A percentile compares a stretch with the other conserved stretches of the same genome.
Evolutionary conservation across 129 eudicot genomes (phyloP).

Genomic region (Chrysanthemum makinoi): DNA sequence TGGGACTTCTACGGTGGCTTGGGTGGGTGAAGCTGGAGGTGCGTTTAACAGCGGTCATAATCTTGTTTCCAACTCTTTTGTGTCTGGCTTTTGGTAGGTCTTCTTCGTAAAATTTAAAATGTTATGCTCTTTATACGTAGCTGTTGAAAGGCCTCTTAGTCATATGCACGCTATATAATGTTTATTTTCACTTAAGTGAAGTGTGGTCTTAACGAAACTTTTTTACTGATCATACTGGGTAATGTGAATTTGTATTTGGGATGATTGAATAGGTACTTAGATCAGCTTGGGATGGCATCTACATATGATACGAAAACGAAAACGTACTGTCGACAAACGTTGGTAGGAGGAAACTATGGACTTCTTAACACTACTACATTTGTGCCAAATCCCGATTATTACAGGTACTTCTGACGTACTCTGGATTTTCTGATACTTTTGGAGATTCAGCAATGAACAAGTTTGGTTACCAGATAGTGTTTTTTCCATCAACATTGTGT

Average conservation of each 20-base stretch:
- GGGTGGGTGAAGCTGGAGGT: conserved; percentile 86
- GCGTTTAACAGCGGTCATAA: conserved; percentile 84
- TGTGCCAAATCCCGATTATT: conserved; percentile 67
- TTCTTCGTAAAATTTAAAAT: neutral
- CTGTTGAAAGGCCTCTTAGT: neutral
- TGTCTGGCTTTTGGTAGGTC: conserved; percentile 58
- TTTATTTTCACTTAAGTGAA: neutral
- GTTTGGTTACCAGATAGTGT: neutral
- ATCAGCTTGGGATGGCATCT: conserved; percentile 71
- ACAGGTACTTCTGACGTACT: conserved; percentile 34
- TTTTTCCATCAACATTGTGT: neutral
- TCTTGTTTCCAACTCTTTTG: conserved; percentile 51
- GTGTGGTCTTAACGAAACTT: neutral
- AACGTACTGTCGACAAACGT: conserved; percentile 61
- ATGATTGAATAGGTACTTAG: conserved; percentile 54
- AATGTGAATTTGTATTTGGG: neutral
- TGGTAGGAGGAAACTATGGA: conserved; percentile 72
- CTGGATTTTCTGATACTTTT: neutral
- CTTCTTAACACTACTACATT: conserved; percentile 61
- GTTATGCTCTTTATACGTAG: neutral
- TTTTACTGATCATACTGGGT: neutral
- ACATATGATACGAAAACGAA: conserved; percentile 55
- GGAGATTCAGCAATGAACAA: neutral
- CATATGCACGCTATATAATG: neutral
- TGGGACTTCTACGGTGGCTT: conserved; percentile 53